phyloP scores from a whole-genome alignment of 2,329 filamentous ascomycete genomes.

The Zasmidium cellare region DNA sequence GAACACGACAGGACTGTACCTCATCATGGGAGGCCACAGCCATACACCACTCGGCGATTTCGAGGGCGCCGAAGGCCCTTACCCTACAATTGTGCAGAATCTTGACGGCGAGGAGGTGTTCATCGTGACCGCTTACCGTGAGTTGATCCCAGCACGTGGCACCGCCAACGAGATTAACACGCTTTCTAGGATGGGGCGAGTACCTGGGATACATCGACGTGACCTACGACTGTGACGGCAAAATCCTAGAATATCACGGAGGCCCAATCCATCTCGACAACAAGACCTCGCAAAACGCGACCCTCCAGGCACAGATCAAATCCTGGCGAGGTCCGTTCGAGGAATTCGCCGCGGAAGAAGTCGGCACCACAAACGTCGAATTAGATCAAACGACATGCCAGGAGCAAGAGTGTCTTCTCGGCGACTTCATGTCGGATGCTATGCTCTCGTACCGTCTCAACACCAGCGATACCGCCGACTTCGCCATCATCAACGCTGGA shows the following conservation, averaged over 20 bases:
- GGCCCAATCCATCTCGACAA: slow-evolving; percentile 66
- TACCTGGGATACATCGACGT: slow-evolving; percentile 69
- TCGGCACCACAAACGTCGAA: slow-evolving; percentile 56
- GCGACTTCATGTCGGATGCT: slow-evolving; percentile 50
- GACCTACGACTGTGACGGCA: slow-evolving; percentile 61
- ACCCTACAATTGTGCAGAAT: slow-evolving; percentile 64
- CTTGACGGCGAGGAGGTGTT: slow-evolving; percentile 66
- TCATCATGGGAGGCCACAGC: slow-evolving; percentile 66
- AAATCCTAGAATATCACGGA: slow-evolving; percentile 63
- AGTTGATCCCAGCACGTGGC: background rate
- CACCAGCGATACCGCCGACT: slow-evolving; percentile 49
- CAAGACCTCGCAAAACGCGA: slow-evolving; percentile 56
- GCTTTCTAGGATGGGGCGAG: slow-evolving; percentile 58
- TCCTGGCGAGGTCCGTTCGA: slow-evolving; percentile 63
- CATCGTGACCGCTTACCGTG: slow-evolving; percentile 64
- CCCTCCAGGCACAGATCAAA: slow-evolving; percentile 59
- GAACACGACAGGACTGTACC: slow-evolving; percentile 62
- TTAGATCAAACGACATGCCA: slow-evolving; percentile 63
- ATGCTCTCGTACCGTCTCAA: slow-evolving; percentile 62
- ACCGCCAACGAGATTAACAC: background rate
- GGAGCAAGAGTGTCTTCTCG: slow-evolving; percentile 54
- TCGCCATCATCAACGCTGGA: slow-evolving; percentile 64
- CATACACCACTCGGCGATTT: slow-evolving; percentile 61
- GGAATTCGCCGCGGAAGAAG: slow-evolving; percentile 57
- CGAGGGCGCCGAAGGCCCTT: slow-evolving; percentile 58